A percentile compares a stretch with the other conserved stretches of the same genome.
phyloP scores from a whole-genome alignment of 129 eudicot species.

The Deinandra increscens region DNA sequence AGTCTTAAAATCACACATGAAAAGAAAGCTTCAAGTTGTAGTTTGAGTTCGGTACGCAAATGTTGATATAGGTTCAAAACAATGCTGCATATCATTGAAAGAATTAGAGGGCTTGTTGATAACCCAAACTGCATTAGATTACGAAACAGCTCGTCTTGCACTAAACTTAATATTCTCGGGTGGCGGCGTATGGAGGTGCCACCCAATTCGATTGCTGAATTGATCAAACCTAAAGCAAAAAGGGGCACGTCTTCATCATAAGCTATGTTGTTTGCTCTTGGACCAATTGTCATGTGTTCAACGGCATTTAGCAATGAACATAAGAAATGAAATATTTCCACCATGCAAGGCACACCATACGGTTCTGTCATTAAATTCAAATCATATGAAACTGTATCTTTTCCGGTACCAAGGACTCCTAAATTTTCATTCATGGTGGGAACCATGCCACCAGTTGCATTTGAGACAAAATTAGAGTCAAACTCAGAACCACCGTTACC shows the following conservation, averaged over 20 bases:
- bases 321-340: slow-evolving; percentile 84
- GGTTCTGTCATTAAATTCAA: slow-evolving; percentile 76
- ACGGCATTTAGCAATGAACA: slow-evolving; percentile 73
- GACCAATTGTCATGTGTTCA: slow-evolving; percentile 67
- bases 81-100: slow-evolving; percentile 87
- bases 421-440: slow-evolving; percentile 49
- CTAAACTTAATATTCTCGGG: slow-evolving; percentile 69
- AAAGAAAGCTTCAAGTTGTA: slow-evolving; percentile 87
- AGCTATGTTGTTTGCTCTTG: slow-evolving; percentile 64
- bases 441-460: slow-evolving; percentile 33
- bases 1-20: slow-evolving; percentile 81
- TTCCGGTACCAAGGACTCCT: slow-evolving; percentile 54
- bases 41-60: slow-evolving; percentile 70
- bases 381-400: slow-evolving; percentile 61
- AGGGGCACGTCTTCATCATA: slow-evolving; percentile 87
- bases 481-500: slow-evolving; percentile 54
- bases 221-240: slow-evolving; percentile 71
- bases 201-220: slow-evolving; percentile 81
- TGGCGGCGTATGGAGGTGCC: slow-evolving; percentile 66
- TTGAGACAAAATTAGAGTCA: slow-evolving; percentile 47
- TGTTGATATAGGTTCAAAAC: slow-evolving; percentile 76
- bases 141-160: slow-evolving; percentile 80
- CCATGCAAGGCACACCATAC: slow-evolving; percentile 89
- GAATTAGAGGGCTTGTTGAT: slow-evolving; percentile 77
- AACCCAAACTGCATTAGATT: slow-evolving; percentile 86